Evolutionary conservation across 2,329 filamentous ascomycete genomes (phyloP).

Genomic region (Alternaria brassicicola): DNA sequence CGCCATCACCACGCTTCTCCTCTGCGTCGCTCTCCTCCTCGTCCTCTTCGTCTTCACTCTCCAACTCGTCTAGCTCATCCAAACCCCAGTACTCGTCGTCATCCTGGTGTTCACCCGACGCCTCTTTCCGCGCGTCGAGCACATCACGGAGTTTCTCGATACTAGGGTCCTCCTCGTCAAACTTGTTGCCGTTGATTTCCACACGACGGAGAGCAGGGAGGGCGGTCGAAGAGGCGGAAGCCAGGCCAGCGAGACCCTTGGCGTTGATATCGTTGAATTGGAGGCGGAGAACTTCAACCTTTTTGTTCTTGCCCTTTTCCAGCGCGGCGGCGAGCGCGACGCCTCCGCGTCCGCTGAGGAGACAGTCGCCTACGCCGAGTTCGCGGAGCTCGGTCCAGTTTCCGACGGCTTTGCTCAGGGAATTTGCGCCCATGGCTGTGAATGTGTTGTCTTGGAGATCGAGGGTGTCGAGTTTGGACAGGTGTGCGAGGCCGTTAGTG

Average conservation of each 20-base stretch:
- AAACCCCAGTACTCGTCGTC: constrained; percentile 59
- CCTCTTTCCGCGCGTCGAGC: constrained; percentile 77
- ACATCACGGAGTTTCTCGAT: constrained; percentile 69
- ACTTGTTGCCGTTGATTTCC: constrained; percentile 96
- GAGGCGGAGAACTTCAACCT: constrained; percentile 79
- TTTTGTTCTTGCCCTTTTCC: constrained; percentile 74
- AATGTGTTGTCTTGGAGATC: constrained; percentile 99
- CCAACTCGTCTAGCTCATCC: constrained; percentile 75
- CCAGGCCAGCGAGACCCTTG: constrained; percentile 73
- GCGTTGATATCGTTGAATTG: constrained; percentile 95
- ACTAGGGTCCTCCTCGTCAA: constrained; percentile 80
- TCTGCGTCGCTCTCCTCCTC: constrained; percentile 70
- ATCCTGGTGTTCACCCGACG: constrained; percentile 55
- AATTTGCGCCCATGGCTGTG: constrained; percentile 77
- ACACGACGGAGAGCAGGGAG: constrained; percentile 82
- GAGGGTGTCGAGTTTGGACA: constrained; percentile 72
- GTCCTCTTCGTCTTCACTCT: constrained; percentile 84
- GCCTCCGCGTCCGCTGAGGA: constrained; percentile 79
- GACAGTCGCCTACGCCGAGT: constrained; percentile 86
- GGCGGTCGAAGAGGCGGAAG: constrained; percentile 66
- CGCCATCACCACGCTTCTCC: constrained; percentile 67
- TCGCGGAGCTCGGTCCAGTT: constrained; percentile 79
- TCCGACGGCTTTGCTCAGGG: constrained; percentile 74
- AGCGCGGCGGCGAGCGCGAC: constrained; percentile 76
- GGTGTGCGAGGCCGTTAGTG: constrained; percentile 75